Evolutionary conservation across 345 rosid genomes (phyloP), one percentile per base, ranked within the genome.

Genomic region (Populus simonii): DNA sequence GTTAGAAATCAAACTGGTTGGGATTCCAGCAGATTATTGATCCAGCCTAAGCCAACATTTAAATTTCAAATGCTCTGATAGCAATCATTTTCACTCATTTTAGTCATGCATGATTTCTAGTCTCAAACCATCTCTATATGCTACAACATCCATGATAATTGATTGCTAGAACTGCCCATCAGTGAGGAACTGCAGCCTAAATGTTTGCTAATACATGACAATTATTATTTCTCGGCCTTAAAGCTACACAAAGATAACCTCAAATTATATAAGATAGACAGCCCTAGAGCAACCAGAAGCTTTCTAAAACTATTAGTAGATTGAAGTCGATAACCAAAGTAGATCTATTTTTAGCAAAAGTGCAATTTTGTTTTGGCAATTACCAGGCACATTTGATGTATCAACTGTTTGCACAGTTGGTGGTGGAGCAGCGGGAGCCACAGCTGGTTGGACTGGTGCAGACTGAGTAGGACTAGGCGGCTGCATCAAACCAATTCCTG

Each of bases 351-450:
- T 18, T 3, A 55, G n/a, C 8, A 15, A 72, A 9, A 23, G 38
- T 51, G 49, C 5, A 20, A 4, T 36, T 70, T 57, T 59, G 63
- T n/a, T 59, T 36, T 38, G 23, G 25, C 7, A 66, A 33, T 55
- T 82, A 96, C 99, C 97, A 76, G 97, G 97, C 51, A 92, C 96
- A 62, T 84, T 94, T 78, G 93, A 89, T 67, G 93, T 92, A 84
- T 96, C 92, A 53, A 86, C 99, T 8, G 96, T 92, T 87, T 94
- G 98, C 69, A 92, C 90, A 15, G 99, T 96, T 65, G 98, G 90
- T 74, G 93, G 98, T 38, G 92, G 92, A 80, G 92, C 89, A 78
- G 91, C 85, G 80, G 97, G 92, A 22, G 88, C 51, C 39, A 79
- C 89, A 79, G 88, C 83, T 84, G 90, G 87, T 81, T 91, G 96